Percentiles rank a stretch among this genome's conserved stretches.
phyloP scores from a whole-genome alignment of 345 rosid species.

The Physaria fendleri region DNA sequence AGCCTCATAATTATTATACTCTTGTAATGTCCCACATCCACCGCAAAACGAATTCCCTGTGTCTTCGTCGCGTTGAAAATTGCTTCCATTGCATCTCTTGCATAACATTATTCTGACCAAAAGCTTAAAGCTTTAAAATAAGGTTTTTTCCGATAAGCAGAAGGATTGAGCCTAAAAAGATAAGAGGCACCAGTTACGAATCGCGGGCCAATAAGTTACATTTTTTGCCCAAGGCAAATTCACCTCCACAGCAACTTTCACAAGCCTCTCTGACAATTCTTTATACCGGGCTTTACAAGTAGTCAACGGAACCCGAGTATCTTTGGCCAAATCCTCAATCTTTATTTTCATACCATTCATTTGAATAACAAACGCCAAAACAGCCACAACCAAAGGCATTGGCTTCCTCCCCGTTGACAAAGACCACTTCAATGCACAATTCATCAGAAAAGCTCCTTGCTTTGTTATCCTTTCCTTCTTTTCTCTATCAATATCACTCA shows the following conservation, averaged over 20 bases:
- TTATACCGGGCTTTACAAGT: slow-evolving; percentile 50
- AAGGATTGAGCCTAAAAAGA: background rate
- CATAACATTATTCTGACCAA: slow-evolving; percentile 32
- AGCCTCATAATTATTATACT: slow-evolving; percentile 41
- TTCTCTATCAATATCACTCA: slow-evolving; percentile 34
- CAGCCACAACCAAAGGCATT: slow-evolving; percentile 64
- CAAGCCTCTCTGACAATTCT: slow-evolving; percentile 58
- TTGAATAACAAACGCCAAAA: slow-evolving; percentile 55
- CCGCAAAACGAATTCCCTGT: slow-evolving; percentile 41
- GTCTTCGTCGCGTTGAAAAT: slow-evolving; percentile 39
- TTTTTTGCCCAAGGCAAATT: slow-evolving; percentile 80
- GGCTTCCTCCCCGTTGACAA: slow-evolving; percentile 73
- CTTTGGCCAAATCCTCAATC: slow-evolving; percentile 50
- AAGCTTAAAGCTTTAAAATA: background rate
- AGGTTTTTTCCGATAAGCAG: background rate
- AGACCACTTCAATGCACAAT: slow-evolving; percentile 73
- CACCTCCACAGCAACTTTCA: slow-evolving; percentile 48
- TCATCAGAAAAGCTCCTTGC: slow-evolving; percentile 69
- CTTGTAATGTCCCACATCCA: slow-evolving; percentile 41
- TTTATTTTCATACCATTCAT: slow-evolving; percentile 44
- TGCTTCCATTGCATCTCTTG: slow-evolving; percentile 40
- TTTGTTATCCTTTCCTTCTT: slow-evolving; percentile 40
- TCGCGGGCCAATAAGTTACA: too few species aligned
- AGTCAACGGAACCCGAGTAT: slow-evolving; percentile 29
- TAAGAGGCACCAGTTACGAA: too few species aligned